Evolutionary conservation across 2,329 filamentous ascomycete species (phyloP).

Genomic region (Aspergillus fumigatus): DNA sequence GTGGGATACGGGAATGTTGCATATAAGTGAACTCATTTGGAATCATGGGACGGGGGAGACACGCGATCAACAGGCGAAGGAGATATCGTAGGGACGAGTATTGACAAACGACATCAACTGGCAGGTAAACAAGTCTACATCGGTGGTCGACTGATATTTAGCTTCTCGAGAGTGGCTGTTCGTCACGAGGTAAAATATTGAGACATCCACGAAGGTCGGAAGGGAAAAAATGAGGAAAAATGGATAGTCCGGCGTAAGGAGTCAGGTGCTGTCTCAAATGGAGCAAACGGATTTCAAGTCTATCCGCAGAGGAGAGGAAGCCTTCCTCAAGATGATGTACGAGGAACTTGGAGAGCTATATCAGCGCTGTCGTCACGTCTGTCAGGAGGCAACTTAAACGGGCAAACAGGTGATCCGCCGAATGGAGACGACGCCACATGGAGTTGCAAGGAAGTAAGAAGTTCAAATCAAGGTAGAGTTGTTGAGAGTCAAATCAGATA

Average conservation of each 20-base stretch:
- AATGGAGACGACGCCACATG: neutral
- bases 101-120: constrained; percentile 1
- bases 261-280: neutral
- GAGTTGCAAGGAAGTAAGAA: neutral
- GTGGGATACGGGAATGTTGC: constrained; percentile 12
- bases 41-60: constrained; percentile 8
- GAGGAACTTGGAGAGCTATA: neutral
- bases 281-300: neutral
- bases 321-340: neutral
- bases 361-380: neutral
- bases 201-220: neutral
- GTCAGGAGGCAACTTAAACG: neutral
- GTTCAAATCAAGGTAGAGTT: neutral
- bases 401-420: neutral
- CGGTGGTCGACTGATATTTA: neutral
- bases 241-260: neutral
- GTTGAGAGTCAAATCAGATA: neutral
- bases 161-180: neutral
- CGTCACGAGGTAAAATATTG: neutral
- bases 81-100: neutral
- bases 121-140: neutral
- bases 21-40: constrained; percentile 26
- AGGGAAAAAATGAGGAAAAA: neutral
- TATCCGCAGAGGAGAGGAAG: neutral
- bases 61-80: constrained; percentile 10